Evolutionary conservation across 805 yeast species (phyloP), one percentile per base, ranked within the genome.

Genomic region (Starmera quercuum): DNA sequence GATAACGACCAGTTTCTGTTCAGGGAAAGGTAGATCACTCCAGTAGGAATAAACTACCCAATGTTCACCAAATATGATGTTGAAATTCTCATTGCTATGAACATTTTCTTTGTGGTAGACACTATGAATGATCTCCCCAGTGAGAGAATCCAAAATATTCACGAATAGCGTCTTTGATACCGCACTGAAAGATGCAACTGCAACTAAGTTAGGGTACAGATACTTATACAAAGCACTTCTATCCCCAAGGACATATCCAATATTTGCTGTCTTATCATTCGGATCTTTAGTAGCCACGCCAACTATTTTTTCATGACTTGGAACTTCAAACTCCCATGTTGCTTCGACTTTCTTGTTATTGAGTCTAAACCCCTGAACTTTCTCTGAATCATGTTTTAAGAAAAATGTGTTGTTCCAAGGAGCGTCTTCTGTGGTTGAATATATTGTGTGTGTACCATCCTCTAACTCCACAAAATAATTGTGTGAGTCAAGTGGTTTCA

Each of bases 221-320:
- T 82, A 88, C 56, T 90, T 92, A 71, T 88, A 86, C 26, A 86
- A 58, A 1, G 85, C 90, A 1, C 78, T 65, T 50, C 85, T 71
- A 45, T 82, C 78, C 15, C 80, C 78, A 20, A 83, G 58, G 1
- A 82, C 73, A 18, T 73, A 67, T 7, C 95, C 97, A 31, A 79
- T 53, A 11, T 80, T 78, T 0, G 80, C 75, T 5, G 68, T 60
- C 10, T 52, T 45, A 14, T 63, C 70, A 11, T 51, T 53, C 3
- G 59, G 57, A 29, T 61, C 62, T 36, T 74, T 64, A 3, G 53
- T 27, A 0, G 66, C 59, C 21, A 62, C 52, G 0, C 66, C 62
- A 3, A 68, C 47, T 24, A 77, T 53, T n/a, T 49, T 38, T 38
- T 65, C 74, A 24, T 51, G 46, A 1, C 35, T 37, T 2, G 42